phyloP scores from a whole-genome alignment of 768 basidiomycete genomes.

The Naganishia friedmannii region DNA sequence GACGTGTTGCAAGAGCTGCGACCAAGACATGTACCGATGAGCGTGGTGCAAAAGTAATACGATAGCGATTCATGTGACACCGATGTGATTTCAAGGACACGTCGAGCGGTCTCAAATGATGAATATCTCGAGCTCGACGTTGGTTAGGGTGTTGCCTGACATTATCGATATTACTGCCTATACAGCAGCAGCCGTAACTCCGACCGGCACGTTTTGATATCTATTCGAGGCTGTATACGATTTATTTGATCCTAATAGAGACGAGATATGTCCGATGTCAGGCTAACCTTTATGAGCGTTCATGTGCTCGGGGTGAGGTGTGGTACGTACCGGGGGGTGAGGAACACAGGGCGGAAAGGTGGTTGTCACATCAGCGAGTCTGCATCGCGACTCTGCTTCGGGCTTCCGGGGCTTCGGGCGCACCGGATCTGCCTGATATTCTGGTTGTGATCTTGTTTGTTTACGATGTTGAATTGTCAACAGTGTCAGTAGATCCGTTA shows the following conservation, averaged over 20 bases:
- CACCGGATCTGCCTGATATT: neutral
- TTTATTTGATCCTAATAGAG: too few species aligned
- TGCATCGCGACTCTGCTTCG: too few species aligned
- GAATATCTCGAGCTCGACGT: neutral
- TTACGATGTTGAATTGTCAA: neutral
- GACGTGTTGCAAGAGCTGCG: constrained; percentile 1
- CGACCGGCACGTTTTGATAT: too few species aligned
- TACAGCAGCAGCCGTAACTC: too few species aligned
- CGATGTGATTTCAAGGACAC: neutral
- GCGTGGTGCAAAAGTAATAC: neutral
- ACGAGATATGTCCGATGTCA: neutral
- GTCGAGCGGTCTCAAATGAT: neutral
- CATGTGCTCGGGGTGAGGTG: neutral
- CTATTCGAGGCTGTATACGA: too few species aligned
- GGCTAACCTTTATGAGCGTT: neutral
- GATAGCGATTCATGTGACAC: neutral
- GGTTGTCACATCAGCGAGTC: too few species aligned
- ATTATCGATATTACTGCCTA: too few species aligned
- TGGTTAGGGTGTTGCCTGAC: too few species aligned
- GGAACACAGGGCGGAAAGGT: too few species aligned
- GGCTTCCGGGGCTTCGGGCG: neutral
- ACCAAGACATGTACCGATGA: neutral
- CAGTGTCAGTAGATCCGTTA: neutral
- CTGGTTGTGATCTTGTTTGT: neutral
- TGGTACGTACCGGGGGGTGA: neutral